Evolutionary conservation across 805 yeast species (phyloP).

Genomic region (Ogataea saltuana): DNA sequence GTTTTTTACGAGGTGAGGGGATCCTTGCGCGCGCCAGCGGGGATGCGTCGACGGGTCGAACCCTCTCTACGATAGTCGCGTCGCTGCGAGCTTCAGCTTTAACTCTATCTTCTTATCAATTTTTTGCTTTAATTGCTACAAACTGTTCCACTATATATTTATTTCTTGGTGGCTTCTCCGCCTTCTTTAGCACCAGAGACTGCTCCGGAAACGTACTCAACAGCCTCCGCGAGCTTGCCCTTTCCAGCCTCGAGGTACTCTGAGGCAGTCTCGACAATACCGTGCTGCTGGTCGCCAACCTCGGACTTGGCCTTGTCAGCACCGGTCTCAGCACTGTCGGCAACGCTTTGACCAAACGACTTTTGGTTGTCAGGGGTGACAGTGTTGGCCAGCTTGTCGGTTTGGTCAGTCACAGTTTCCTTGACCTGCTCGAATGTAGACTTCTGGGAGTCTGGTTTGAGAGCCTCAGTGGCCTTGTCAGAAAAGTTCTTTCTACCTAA

Average conservation of each 20-base stretch:
- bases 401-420: conserved; percentile 65
- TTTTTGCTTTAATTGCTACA: no score
- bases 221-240: conserved; percentile 49
- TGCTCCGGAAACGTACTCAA: conserved; percentile 60
- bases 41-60: no score
- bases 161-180: conserved; percentile 30
- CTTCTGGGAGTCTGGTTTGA: conserved; percentile 77
- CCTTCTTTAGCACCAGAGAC: conserved; percentile 55
- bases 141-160: no score
- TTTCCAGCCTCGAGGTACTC: conserved; percentile 50
- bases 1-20: conserved; percentile 3
- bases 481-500: conserved; percentile 70
- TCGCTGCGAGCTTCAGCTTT: no score
- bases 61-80: no score
- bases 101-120: no score
- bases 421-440: conserved; percentile 64
- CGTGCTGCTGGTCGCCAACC: conserved; percentile 15
- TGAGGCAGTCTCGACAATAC: conserved; percentile 45
- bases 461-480: conserved; percentile 65
- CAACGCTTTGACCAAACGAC: conserved; percentile 63
- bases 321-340: conserved; percentile 45
- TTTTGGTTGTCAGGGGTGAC: conserved; percentile 67
- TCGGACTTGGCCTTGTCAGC: conserved; percentile 44
- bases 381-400: conserved; percentile 62
- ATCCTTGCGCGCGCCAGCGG: no score